A percentile compares a stretch with the other conserved stretches of the same genome.
Conservation (phyloP, 192 early-diverging fungal species). For the Dissophora globulifera region DNA sequence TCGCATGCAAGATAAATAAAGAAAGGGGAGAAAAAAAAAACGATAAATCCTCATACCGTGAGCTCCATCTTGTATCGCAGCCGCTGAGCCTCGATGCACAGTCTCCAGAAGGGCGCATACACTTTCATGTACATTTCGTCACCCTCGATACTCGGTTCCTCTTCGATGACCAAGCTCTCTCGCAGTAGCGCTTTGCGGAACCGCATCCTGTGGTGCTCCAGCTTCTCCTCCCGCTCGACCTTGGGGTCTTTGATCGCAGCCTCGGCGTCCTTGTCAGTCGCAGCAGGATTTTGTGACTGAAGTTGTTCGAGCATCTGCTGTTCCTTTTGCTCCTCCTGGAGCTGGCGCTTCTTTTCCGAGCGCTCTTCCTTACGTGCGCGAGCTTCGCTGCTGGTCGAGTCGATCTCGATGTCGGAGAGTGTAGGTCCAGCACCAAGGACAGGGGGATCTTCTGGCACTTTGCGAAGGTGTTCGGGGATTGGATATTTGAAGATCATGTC, state of each 20-base stretch:
- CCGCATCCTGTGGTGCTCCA: conserved; percentile 24
- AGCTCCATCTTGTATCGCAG: conserved; percentile 47
- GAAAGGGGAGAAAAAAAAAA: no score
- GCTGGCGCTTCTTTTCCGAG: conserved; percentile 2
- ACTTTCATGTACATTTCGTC: conserved; percentile 57
- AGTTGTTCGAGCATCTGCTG: not conserved
- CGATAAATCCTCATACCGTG: conserved; percentile 26
- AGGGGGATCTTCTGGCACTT: conserved; percentile 17
- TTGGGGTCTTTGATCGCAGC: conserved; percentile 12
- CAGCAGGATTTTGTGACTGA: not conserved
- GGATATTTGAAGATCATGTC: conserved; percentile 56
- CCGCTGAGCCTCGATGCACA: conserved; percentile 56
- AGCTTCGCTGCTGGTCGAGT: conserved; percentile 23
- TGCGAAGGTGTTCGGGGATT: conserved; percentile 36
- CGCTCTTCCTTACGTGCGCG: conserved; percentile 1
- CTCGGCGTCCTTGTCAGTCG: conserved; percentile 24
- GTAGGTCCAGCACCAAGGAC: conserved; percentile 6
- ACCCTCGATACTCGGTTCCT: conserved; percentile 45
- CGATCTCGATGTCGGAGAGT: conserved; percentile 22
- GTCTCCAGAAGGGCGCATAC: conserved; percentile 51
- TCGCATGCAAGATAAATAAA: no score
- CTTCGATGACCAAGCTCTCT: conserved; percentile 52
- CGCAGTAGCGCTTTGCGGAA: conserved; percentile 53
- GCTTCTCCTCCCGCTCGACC: conserved; percentile 18
- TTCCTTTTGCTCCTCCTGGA: not conserved